phyloP scores from a whole-genome alignment of 2,329 filamentous ascomycete species.

The Neonectria sp. region DNA sequence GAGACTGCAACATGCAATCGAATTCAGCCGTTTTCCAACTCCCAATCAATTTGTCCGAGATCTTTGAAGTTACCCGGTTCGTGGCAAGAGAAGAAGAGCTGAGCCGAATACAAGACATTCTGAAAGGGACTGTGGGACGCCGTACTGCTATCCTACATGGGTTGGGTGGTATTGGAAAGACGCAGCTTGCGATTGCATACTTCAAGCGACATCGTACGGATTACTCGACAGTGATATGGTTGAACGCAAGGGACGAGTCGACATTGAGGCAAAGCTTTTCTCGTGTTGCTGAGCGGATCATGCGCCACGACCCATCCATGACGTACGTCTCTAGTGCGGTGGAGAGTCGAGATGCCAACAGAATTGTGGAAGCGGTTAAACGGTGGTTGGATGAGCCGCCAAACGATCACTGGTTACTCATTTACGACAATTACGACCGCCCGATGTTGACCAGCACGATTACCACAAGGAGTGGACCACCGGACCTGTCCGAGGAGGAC shows the following conservation, averaged over 20 bases:
- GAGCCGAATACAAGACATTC: slow-evolving; percentile 27
- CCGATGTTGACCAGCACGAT: background rate
- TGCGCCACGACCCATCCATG: slow-evolving; percentile 43
- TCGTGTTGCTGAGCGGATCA: slow-evolving; percentile 48
- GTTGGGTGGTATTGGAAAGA: slow-evolving; percentile 63
- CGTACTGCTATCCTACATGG: slow-evolving; percentile 54
- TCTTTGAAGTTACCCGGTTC: slow-evolving; percentile 26
- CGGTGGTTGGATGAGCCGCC: slow-evolving; percentile 52
- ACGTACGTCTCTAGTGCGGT: slow-evolving; percentile 43
- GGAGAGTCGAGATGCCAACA: slow-evolving; percentile 43
- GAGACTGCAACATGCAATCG: background rate
- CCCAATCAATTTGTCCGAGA: slow-evolving; percentile 11
- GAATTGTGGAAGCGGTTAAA: slow-evolving; percentile 52
- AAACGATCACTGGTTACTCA: slow-evolving; percentile 57
- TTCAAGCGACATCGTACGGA: slow-evolving; percentile 50
- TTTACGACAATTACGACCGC: slow-evolving; percentile 46
- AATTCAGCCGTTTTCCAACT: slow-evolving; percentile 1
- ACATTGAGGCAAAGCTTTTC: slow-evolving; percentile 55
- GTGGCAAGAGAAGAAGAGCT: slow-evolving; percentile 38
- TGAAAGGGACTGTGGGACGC: slow-evolving; percentile 26
- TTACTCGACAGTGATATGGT: slow-evolving; percentile 60
- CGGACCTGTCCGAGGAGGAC: background rate
- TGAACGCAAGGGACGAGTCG: slow-evolving; percentile 56
- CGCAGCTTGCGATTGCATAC: slow-evolving; percentile 57
- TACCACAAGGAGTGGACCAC: background rate